Evolutionary conservation across 306 rosid species (phyloP), one percentile per base, ranked within the genome.

Genomic region (Corylus heterophylla): DNA sequence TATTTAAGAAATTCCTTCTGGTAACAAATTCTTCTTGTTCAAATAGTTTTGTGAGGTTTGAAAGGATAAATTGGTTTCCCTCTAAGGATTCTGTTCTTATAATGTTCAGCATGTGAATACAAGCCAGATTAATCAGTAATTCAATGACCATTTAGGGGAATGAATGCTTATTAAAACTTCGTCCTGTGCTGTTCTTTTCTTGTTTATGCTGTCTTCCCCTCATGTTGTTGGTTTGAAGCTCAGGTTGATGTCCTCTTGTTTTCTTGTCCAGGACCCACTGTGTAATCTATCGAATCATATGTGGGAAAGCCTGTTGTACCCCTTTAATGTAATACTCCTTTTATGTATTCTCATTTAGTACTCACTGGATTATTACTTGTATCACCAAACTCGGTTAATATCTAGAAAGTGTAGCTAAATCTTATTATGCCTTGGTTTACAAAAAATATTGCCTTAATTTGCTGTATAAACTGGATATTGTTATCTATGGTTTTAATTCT

Each of bases 231-330:
- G 78, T 54, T 73, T 80, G 76, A 54, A 48, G 78, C 62, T 83
- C 76, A 78, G 67, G 72, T 62, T 73, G 66, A 17, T 77, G 55
- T 71, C 62, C 29, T 66, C 51, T 54, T 79, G 67, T 55, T 78
- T 61, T 68, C 45, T 67, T 67, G 81, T 80, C 79, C 87, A 80
- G 90, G 78, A 77, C 72, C 74, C 55, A 72, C 61, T 67, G 27
- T 68, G 29, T 68, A 68, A 48, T 68, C 45, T 31, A 39, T 54
- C 81, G 47, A 71, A 69, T 64, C 44, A 67, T 74, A 52, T 62
- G 71, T 70, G 77, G 70, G 83, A 71, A 80, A 83, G 70, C 74
- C 74, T 54, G 37, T 88, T 54, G 27, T 88, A 52, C 80, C 54
- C 68, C 74, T 61, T 82, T 75, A 51, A 64, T 71, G 85, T 76